phyloP scores from a whole-genome alignment of 2,329 filamentous ascomycete species.

The Fusarium mangiferae region DNA sequence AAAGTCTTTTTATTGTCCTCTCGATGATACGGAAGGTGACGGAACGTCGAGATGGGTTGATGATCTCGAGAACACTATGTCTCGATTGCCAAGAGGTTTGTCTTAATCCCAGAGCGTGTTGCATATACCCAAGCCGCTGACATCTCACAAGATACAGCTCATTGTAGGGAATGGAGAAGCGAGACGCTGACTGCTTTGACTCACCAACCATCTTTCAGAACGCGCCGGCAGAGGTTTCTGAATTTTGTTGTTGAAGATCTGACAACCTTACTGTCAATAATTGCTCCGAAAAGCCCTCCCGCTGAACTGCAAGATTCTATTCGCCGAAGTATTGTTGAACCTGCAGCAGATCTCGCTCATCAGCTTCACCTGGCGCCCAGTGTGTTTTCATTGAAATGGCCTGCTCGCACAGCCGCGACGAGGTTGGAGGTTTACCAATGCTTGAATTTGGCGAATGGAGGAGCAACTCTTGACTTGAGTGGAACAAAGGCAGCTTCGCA shows the following conservation, averaged over 20 bases:
- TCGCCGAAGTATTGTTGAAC: constrained; percentile 48
- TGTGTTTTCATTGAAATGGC: constrained; percentile 52
- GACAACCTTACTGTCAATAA: constrained; percentile 44
- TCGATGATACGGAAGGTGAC: constrained; percentile 47
- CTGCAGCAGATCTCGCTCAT: constrained; percentile 51
- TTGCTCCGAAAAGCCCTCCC: constrained; percentile 43
- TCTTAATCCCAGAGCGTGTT: neutral
- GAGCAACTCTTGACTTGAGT: constrained; percentile 44
- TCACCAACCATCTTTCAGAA: constrained; percentile 47
- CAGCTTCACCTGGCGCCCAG: constrained; percentile 49
- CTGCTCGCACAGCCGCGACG: constrained; percentile 49
- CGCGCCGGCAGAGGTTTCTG: constrained; percentile 44
- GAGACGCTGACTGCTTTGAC: constrained; percentile 51
- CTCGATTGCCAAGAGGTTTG: constrained; percentile 49
- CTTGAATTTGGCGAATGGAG: constrained; percentile 48
- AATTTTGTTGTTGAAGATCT: constrained; percentile 49
- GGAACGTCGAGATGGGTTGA: constrained; percentile 49
- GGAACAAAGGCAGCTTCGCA: constrained; percentile 45
- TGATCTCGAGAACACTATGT: constrained; percentile 48
- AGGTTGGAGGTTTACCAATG: constrained; percentile 53
- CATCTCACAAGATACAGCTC: constrained; percentile 44
- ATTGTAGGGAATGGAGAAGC: constrained; percentile 52
- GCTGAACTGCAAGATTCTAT: constrained; percentile 49
- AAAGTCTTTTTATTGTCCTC: constrained; percentile 51
- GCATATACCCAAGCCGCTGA: constrained; percentile 4